Base-by-base conservation (phyloP, 495 filamentous ascomycete genomes). In the Daldinia loculata region DNA sequence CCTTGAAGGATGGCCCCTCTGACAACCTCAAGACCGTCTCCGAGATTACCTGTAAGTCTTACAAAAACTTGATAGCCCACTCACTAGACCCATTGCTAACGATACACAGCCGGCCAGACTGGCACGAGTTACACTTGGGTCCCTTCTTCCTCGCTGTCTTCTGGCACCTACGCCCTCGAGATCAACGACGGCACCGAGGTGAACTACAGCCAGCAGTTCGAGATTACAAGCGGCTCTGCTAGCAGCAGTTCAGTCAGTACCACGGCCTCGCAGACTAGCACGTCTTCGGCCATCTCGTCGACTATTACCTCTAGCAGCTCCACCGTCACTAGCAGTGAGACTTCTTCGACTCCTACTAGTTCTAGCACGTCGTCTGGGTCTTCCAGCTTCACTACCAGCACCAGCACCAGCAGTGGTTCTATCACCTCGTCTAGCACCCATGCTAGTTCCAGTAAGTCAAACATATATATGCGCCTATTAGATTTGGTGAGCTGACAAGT, bases 151-250 rank as follows among this genome's bases (percentile, higher is more conserved):
- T 71, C 65, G 56, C 63, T 80, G 15, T 68, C 81, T 61, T 75
- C 79, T 15, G 83, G 75, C 68, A 78, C 72, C 29, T 85, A 84
- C 61, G 82, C 81, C 71, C 71, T 85, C 66, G 67, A 78, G 75
- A 82, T 85, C 73, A 78, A 76, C 51, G 70, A 74, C 38, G 75
- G 52, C 32, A 59, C 30, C 27, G 73, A 77, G 19, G 64, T 69
- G 59, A 85, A 85, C 81, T 85, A 77, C 78, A 82, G 79, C 72
- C 1, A 63, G 30, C 75, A 76, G 66, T 84, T 83, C 69, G 4
- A 61, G 14, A 72, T 81, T 52, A 15, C 29, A 5, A 80, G 80
- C 67, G 74, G 74, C 22, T 76, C 57, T 51, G 57, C 55, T 51
- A 58, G 66, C 64, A 67, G 58, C 55, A 58, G 61, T 59, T 51